Conservation (phyloP, 2,329 filamentous ascomycete genomes). For the Knoxdaviesia capensis region DNA sequence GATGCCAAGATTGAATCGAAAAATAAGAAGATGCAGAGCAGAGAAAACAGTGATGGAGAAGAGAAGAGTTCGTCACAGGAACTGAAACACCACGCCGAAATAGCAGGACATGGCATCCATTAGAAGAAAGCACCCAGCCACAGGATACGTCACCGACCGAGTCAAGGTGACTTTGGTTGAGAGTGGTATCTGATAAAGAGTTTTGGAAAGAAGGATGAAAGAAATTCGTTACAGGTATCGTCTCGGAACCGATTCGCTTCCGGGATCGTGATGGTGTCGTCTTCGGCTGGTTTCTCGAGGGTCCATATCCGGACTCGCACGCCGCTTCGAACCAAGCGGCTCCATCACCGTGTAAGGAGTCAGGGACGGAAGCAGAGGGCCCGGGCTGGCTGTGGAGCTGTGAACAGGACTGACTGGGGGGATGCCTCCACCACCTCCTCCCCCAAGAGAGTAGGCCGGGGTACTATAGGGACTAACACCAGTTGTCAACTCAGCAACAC, state of each 20-base stretch:
- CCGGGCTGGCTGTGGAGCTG: slow-evolving; percentile 21
- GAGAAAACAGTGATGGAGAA: neutral
- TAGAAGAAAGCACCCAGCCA: too few relatives aligned
- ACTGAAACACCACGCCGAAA: too few relatives aligned
- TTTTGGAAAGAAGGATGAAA: too few relatives aligned
- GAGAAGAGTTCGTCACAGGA: neutral
- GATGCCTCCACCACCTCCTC: slow-evolving; percentile 4
- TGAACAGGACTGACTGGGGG: slow-evolving; percentile 17
- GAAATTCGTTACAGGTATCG: neutral
- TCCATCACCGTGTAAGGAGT: slow-evolving; percentile 17
- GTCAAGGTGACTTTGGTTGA: too few relatives aligned
- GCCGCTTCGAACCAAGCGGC: slow-evolving; percentile 25
- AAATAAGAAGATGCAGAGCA: neutral
- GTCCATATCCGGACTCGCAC: slow-evolving; percentile 26
- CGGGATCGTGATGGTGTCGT: slow-evolving; percentile 3
- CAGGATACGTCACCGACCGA: too few relatives aligned
- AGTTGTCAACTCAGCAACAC: slow-evolving; percentile 42
- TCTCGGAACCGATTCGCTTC: neutral
- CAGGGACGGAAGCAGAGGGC: slow-evolving; percentile 15
- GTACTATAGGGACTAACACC: slow-evolving; percentile 40
- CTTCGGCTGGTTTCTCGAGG: slow-evolving; percentile 19
- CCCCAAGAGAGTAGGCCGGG: slow-evolving; percentile 28
- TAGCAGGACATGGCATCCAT: too few relatives aligned
- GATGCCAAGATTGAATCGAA: neutral
- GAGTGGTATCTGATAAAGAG: too few relatives aligned